These are phyloP conservation scores for Lunularia cruciata DNA, from an alignment of 225 moss, liverwort and hornwort species.

Conservation along the genomic window DNA sequence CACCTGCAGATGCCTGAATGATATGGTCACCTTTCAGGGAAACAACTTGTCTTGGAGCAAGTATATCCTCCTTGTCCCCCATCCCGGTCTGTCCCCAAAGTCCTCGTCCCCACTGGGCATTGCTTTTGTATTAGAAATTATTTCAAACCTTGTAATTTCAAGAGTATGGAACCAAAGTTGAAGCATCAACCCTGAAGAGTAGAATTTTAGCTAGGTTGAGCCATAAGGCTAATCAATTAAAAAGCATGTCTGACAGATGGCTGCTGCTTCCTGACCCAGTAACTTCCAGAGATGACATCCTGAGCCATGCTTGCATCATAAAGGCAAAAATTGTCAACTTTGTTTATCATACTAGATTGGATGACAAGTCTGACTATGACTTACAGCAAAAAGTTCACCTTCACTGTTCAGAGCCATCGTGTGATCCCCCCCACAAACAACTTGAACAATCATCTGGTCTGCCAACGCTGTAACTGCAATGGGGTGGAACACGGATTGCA, in stretches of 20 bases:
- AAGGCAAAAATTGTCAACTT: too few species aligned
- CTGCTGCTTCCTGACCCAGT: too few species aligned
- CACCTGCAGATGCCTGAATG: constrained; percentile 64
- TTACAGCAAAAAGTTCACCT: constrained; percentile 67
- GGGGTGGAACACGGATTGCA: constrained; percentile 38
- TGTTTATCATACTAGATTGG: too few species aligned
- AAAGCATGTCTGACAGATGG: too few species aligned
- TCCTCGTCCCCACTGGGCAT: constrained; percentile 72
- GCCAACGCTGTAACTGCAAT: constrained; percentile 56
- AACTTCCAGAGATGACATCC: neutral
- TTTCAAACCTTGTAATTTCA: neutral
- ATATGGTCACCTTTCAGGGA: constrained; percentile 48
- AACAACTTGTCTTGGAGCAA: constrained; percentile 49
- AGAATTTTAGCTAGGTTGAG: too few species aligned
- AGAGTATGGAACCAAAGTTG: too few species aligned
- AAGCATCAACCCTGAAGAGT: too few species aligned
- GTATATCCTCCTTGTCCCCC: constrained; percentile 53
- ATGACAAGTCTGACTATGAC: constrained; percentile 24
- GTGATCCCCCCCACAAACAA: constrained; percentile 80
- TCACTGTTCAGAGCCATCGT: constrained; percentile 55
- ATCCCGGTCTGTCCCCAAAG: constrained; percentile 71
- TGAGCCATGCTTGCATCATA: neutral
- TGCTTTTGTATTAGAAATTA: neutral
- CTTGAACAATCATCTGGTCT: constrained; percentile 55
- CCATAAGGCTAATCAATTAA: too few species aligned